Conservation (phyloP, 257 asterid species). For the Vinca minor region DNA sequence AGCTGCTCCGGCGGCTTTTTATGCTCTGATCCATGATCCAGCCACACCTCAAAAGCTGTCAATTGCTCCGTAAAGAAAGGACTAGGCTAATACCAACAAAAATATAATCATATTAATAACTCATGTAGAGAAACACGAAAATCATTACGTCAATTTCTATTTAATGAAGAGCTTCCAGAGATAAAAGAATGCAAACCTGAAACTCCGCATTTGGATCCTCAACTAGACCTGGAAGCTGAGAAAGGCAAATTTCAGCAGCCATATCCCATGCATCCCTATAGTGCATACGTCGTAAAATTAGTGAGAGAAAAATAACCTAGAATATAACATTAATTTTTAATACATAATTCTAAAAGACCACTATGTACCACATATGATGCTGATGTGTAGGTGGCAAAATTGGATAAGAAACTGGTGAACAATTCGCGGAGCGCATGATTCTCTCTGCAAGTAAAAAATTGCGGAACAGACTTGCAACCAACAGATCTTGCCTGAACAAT, state of each 20-base stretch:
- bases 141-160: not conserved
- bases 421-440: slow-evolving; percentile 97
- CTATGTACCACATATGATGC: slow-evolving; percentile 93
- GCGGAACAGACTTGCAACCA: slow-evolving; percentile 95
- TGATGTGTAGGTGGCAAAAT: slow-evolving; percentile 94
- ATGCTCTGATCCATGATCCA: slow-evolving; percentile 94
- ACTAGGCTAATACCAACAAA: slow-evolving; percentile 61
- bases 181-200: slow-evolving; percentile 43
- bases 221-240: slow-evolving; percentile 87
- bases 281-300: slow-evolving; percentile 15
- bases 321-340: not conserved
- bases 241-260: slow-evolving; percentile 99
- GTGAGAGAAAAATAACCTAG: not conserved
- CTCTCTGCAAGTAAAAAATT: slow-evolving; percentile 96
- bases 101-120: slow-evolving; percentile 11
- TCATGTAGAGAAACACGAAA: not conserved
- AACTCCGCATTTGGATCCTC: slow-evolving; percentile 92
- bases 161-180: not conserved
- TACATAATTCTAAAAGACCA: not conserved
- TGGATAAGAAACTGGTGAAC: slow-evolving; percentile 93
- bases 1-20: slow-evolving; percentile 97
- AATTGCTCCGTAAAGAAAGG: slow-evolving; percentile 72
- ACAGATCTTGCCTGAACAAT: slow-evolving; percentile 94
- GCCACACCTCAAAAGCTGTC: slow-evolving; percentile 99
- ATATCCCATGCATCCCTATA: slow-evolving; percentile 99